Conservation (phyloP, 768 basidiomycete genomes). For the Boletellus ananas region DNA sequence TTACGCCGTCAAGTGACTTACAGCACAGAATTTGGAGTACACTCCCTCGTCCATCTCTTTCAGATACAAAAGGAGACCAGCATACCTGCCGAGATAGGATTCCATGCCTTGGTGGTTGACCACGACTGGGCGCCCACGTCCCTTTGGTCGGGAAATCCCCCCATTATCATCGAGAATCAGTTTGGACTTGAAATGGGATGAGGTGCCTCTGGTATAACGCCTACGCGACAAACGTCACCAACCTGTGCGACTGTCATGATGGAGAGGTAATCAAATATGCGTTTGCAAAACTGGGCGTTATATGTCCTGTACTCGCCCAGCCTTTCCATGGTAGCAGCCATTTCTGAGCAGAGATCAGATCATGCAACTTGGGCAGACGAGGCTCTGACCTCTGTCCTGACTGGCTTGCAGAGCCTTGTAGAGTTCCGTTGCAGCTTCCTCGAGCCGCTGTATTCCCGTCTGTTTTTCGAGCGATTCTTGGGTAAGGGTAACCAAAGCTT, state of each 20-base stretch:
- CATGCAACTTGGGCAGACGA: not conserved
- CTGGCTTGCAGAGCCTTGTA: constrained; percentile 94
- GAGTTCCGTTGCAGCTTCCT: constrained; percentile 79
- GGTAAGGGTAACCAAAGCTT: constrained; percentile 69
- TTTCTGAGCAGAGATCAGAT: constrained; percentile 48
- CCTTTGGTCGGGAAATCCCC: constrained; percentile 48
- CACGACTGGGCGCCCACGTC: constrained; percentile 46
- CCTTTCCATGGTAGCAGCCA: constrained; percentile 96
- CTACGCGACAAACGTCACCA: constrained; percentile 12
- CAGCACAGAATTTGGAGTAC: constrained; percentile 88
- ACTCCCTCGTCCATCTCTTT: constrained; percentile 93
- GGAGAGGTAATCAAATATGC: constrained; percentile 82
- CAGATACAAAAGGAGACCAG: constrained; percentile 85
- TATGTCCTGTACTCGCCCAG: constrained; percentile 87
- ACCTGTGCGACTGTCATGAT: constrained; percentile 94
- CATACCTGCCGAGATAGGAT: constrained; percentile 79
- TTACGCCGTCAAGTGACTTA: constrained; percentile 37
- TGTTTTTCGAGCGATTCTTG: constrained; percentile 88
- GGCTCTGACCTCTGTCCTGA: constrained; percentile 68
- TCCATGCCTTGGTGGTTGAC: constrained; percentile 73
- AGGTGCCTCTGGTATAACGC: not conserved
- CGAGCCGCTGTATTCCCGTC: constrained; percentile 70
- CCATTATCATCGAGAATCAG: constrained; percentile 60
- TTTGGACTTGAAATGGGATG: constrained; percentile 48
- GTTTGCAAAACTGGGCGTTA: constrained; percentile 90